Conservation (phyloP, 495 filamentous ascomycete genomes). For the Apiosordaria backusii region DNA sequence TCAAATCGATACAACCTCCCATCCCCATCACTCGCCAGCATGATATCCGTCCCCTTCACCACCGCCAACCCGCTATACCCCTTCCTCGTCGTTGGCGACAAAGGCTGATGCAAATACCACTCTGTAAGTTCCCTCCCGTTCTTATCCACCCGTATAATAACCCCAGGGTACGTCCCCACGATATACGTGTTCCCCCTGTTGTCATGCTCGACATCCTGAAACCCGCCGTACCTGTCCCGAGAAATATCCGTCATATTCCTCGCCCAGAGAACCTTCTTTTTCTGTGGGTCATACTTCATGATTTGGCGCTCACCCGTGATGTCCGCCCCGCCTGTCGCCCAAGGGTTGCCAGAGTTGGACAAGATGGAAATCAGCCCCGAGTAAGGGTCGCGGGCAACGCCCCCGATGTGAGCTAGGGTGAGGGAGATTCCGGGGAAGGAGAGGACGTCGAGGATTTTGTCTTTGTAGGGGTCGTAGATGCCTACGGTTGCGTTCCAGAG, state of each 20-base stretch:
- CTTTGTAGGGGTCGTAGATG: conserved; percentile 35
- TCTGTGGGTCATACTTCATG: conserved; percentile 21
- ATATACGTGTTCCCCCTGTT: conserved; percentile 33
- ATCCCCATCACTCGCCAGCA: conserved; percentile 30
- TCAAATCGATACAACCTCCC: conserved; percentile 35
- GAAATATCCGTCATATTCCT: conserved; percentile 28
- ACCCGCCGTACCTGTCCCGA: conserved; percentile 29
- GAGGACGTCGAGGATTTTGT: conserved; percentile 23
- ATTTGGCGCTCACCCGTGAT: conserved; percentile 31
- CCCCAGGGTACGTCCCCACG: conserved; percentile 33
- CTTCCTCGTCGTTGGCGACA: conserved; percentile 18
- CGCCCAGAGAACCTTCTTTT: conserved; percentile 26
- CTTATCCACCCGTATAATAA: conserved; percentile 26
- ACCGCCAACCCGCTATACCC: conserved; percentile 34
- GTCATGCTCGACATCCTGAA: conserved; percentile 36
- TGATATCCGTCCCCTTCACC: conserved; percentile 22
- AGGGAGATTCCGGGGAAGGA: conserved; percentile 29
- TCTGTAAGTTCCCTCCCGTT: conserved; percentile 24
- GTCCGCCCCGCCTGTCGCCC: conserved; percentile 29
- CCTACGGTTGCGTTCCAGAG: conserved; percentile 28
- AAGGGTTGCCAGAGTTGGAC: conserved; percentile 26
- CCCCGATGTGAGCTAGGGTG: conserved; percentile 33
- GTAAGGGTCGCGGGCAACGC: conserved; percentile 35
- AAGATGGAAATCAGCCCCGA: conserved; percentile 32
- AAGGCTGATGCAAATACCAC: conserved; percentile 28